phyloP scores from a whole-genome alignment of 371 early-diverging fungal genomes.

The Basidiobolus meristosporus region DNA sequence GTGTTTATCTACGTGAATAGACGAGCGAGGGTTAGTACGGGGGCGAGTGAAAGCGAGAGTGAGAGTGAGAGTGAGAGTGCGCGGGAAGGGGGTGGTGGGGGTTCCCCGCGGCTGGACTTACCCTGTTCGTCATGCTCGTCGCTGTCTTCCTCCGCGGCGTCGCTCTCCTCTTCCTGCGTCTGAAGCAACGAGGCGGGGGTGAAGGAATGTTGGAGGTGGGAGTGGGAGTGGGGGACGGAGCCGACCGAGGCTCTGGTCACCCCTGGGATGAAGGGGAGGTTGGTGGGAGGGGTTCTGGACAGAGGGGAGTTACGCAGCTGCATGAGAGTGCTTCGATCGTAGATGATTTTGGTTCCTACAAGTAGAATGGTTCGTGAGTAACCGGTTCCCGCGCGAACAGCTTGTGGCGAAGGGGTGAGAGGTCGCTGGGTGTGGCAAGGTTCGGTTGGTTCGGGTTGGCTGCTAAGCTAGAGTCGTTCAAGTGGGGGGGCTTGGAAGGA shows the following conservation, averaged over 20 bases:
- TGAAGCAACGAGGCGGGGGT: too few relatives aligned
- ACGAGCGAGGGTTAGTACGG: not conserved
- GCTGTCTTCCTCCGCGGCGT: not conserved
- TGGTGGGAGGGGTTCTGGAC: conserved; percentile 36
- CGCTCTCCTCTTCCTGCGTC: not conserved
- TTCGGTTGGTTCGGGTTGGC: too few relatives aligned
- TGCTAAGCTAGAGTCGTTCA: too few relatives aligned
- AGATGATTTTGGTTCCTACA: conserved; percentile 34
- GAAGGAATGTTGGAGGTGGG: conserved; percentile 7
- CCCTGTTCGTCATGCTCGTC: not conserved
- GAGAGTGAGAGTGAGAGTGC: too few relatives aligned
- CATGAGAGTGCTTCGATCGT: conserved; percentile 38
- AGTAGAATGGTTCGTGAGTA: not conserved
- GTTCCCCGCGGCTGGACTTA: not conserved
- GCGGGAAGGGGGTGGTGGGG: not conserved
- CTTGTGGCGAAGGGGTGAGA: not conserved
- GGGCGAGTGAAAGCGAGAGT: not conserved
- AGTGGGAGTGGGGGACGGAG: conserved; percentile 4
- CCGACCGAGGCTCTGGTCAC: conserved; percentile 20
- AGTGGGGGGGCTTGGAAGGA: too few relatives aligned
- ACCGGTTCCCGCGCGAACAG: too few relatives aligned
- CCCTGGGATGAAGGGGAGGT: too few relatives aligned
- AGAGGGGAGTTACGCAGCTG: conserved; percentile 40
- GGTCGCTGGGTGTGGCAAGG: not conserved
- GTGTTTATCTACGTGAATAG: not conserved